A percentile compares a stretch with the other conserved stretches of the same genome.
Evolutionary conservation across 129 eudicot species (phyloP).

Genomic region (Centaurea solstitialis): DNA sequence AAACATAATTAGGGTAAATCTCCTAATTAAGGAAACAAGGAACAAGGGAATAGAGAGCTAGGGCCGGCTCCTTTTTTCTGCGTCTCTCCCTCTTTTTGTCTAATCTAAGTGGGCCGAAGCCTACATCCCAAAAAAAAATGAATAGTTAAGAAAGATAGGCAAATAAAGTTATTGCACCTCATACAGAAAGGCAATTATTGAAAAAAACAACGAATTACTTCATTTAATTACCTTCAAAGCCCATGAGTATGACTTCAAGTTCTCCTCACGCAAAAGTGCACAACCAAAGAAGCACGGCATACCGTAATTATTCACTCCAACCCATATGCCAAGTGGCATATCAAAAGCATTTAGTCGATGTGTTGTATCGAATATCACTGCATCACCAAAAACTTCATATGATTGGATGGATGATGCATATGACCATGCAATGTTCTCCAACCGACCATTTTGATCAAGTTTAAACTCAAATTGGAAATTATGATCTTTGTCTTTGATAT

Average conservation of each 20-base stretch:
- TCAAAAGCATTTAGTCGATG: constrained; percentile 94
- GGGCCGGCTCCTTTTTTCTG: no score
- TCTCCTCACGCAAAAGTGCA: constrained; percentile 92
- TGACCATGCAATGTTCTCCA: constrained; percentile 98
- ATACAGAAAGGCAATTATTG: not conserved
- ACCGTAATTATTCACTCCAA: constrained; percentile 94
- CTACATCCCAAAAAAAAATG: no score
- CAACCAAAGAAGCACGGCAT: constrained; percentile 99
- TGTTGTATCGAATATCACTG: constrained; percentile 92
- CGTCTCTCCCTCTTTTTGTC: no score
- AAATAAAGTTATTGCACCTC: constrained; percentile 1
- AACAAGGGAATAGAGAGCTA: no score
- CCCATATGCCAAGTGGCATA: constrained; percentile 99
- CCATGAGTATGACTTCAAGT: constrained; percentile 84
- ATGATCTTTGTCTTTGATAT: constrained; percentile 86
- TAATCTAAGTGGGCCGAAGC: no score
- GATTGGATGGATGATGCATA: constrained; percentile 88
- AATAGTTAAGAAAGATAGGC: not conserved
- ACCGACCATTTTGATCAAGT: constrained; percentile 62
- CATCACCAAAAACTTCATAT: constrained; percentile 92
- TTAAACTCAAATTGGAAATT: constrained; percentile 82
- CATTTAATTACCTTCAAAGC: constrained; percentile 77
- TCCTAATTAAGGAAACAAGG: no score
- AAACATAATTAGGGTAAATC: no score
- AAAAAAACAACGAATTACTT: not conserved